Conservation (phyloP, 495 filamentous ascomycete species). For the Cladorrhinum samala region DNA sequence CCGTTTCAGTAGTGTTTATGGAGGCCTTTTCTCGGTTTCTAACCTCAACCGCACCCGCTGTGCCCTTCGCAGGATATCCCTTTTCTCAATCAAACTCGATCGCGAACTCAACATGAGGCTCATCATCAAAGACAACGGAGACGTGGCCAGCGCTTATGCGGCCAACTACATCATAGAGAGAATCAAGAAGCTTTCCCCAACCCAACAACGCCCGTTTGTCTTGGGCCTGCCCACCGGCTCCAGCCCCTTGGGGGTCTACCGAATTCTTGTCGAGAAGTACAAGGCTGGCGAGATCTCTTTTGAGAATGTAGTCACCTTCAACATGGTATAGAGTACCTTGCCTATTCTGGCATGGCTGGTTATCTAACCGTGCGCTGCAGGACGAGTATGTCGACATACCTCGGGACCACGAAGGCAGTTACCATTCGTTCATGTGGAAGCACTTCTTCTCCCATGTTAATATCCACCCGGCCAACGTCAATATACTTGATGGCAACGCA, state of each 20-base stretch:
- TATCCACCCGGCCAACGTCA: constrained; percentile 69
- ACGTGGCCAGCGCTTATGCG: constrained; percentile 63
- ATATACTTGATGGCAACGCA: constrained; percentile 82
- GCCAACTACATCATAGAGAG: constrained; percentile 78
- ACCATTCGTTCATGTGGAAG: constrained; percentile 89
- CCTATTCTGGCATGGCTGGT: not conserved
- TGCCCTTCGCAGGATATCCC: no score
- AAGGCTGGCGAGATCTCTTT: constrained; percentile 77
- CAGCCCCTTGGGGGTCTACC: constrained; percentile 73
- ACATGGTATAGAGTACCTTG: constrained; percentile 59
- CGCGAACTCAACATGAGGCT: constrained; percentile 60
- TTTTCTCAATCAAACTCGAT: no score
- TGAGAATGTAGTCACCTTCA: constrained; percentile 83
- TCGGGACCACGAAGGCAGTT: constrained; percentile 73
- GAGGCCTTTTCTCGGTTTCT: no score
- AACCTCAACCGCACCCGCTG: no score
- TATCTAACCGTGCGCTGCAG: constrained; percentile 30
- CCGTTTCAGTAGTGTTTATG: no score
- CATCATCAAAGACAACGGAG: constrained; percentile 69
- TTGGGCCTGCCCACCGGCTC: constrained; percentile 80
- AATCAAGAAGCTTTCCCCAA: constrained; percentile 68
- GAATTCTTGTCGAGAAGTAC: constrained; percentile 65
- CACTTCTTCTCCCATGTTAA: constrained; percentile 87
- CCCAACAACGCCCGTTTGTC: constrained; percentile 65
- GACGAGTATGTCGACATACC: constrained; percentile 84